Evolutionary conservation across 768 basidiomycete genomes (phyloP).

Genomic region (Cystobasidium tubakii): DNA sequence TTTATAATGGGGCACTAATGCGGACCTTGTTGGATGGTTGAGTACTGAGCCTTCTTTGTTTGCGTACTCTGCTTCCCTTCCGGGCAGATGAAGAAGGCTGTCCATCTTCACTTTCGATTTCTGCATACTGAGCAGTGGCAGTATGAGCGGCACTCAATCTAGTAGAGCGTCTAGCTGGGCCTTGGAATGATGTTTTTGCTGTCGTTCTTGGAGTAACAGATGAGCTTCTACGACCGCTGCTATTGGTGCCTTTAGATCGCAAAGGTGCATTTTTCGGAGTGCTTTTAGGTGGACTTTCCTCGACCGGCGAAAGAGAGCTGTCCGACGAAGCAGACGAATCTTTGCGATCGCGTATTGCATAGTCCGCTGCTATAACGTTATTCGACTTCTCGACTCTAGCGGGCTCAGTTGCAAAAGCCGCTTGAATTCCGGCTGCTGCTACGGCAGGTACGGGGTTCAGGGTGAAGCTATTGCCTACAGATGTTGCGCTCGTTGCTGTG

Average conservation of each 20-base stretch:
- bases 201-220: not conserved
- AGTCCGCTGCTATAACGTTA: not conserved
- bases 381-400: not conserved
- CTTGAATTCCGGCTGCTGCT: not conserved
- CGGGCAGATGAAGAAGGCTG: not conserved
- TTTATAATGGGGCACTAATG: too few species aligned
- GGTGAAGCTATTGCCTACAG: not conserved
- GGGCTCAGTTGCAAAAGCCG: not conserved
- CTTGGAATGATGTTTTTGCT: not conserved
- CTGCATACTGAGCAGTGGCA: not conserved
- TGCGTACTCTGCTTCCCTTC: not conserved
- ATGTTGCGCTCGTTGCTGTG: not conserved
- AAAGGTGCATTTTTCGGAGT: not conserved
- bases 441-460: not conserved
- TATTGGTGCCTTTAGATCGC: not conserved
- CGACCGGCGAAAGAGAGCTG: slow-evolving; percentile 1
- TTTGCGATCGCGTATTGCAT: not conserved
- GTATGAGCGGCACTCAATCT: not conserved
- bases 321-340: not conserved
- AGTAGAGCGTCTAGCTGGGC: not conserved
- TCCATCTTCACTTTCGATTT: slow-evolving; percentile 19
- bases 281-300: slow-evolving; percentile 8
- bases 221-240: not conserved
- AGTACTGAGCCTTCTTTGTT: slow-evolving; percentile 7
- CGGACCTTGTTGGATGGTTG: not conserved